These are phyloP conservation scores for Penicillium digitatum DNA, from an alignment of 2,329 filamentous ascomycete genomes.

Conservation along the genomic window DNA sequence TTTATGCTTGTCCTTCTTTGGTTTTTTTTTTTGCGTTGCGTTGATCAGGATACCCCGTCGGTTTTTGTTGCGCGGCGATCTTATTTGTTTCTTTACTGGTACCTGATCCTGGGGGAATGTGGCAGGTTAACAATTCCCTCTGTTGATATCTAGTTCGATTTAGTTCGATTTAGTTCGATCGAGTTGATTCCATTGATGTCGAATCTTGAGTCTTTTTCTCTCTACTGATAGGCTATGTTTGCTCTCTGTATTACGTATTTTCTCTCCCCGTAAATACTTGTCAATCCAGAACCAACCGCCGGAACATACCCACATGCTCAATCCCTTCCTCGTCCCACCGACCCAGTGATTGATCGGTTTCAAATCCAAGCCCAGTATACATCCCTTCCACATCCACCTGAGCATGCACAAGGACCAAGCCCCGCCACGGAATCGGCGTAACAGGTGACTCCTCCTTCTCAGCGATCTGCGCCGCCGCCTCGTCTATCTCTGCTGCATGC, in stretches of 20 bases:
- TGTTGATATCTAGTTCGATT: background rate
- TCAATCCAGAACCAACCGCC: slow-evolving; percentile 29
- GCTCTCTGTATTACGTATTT: background rate
- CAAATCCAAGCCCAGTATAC: slow-evolving; percentile 72
- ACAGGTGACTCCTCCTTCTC: slow-evolving; percentile 45
- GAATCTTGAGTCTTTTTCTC: background rate
- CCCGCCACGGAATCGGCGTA: slow-evolving; percentile 57
- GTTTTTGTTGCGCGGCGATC: slow-evolving; percentile 26
- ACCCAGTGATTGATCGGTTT: slow-evolving; percentile 67
- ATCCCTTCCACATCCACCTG: slow-evolving; percentile 62
- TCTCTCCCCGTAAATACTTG: background rate
- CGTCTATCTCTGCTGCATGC: slow-evolving; percentile 52
- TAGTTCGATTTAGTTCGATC: background rate
- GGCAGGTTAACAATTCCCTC: background rate
- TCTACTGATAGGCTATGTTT: background rate
- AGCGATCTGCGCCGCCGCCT: slow-evolving; percentile 16
- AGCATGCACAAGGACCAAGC: slow-evolving; percentile 74
- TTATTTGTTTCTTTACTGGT: slow-evolving; percentile 17
- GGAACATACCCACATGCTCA: slow-evolving; percentile 81
- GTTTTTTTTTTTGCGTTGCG: slow-evolving; percentile 14
- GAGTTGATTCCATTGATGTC: slow-evolving; percentile 3
- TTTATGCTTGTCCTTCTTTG: slow-evolving; percentile 3
- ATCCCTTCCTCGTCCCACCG: slow-evolving; percentile 82
- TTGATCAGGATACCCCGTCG: slow-evolving; percentile 38
- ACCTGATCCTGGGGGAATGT: slow-evolving; percentile 10